A percentile compares a stretch with the other conserved stretches of the same genome.
These are phyloP conservation scores for Torrubiella hemipterigena DNA, from an alignment of 2,329 filamentous ascomycete genomes.

Conservation along the genomic window DNA sequence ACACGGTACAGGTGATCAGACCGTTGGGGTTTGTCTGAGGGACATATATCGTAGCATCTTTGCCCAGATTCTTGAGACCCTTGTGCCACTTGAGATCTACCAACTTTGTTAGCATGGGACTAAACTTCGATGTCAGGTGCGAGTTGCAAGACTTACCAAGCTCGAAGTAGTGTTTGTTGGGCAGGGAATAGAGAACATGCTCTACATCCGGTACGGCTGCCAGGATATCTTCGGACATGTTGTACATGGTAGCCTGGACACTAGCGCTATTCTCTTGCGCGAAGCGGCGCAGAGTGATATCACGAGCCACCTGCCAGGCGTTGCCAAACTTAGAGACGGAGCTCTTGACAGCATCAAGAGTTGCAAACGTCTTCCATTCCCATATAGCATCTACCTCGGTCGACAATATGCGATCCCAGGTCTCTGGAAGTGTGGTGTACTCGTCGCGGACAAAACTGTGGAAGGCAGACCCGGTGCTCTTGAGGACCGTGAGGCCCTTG, in stretches of 20 bases:
- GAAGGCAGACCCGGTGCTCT: constrained; percentile 94
- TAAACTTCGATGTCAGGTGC: constrained; percentile 2
- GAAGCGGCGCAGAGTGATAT: constrained; percentile 84
- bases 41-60: constrained; percentile 89
- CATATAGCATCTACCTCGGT: constrained; percentile 84
- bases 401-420: constrained; percentile 89
- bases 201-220: constrained; percentile 59
- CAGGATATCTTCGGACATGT: constrained; percentile 87
- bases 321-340: constrained; percentile 58
- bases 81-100: constrained; percentile 94
- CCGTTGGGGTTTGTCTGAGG: constrained; percentile 91
- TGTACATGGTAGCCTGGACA: constrained; percentile 97
- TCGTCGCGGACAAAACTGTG: constrained; percentile 89
- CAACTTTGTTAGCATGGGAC: constrained; percentile 8
- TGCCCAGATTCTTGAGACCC: constrained; percentile 85
- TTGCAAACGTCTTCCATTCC: constrained; percentile 67
- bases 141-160: constrained; percentile 52
- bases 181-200: constrained; percentile 69
- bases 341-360: constrained; percentile 54
- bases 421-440: constrained; percentile 81
- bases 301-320: constrained; percentile 66
- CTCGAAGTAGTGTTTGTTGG: constrained; percentile 99
- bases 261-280: constrained; percentile 83
- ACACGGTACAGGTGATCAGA: constrained; percentile 86
- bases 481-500: constrained; percentile 74